These are phyloP conservation scores for Yamadazyma siamensis DNA, from an alignment of 1,139 yeast genomes.

Conservation along the genomic window DNA sequence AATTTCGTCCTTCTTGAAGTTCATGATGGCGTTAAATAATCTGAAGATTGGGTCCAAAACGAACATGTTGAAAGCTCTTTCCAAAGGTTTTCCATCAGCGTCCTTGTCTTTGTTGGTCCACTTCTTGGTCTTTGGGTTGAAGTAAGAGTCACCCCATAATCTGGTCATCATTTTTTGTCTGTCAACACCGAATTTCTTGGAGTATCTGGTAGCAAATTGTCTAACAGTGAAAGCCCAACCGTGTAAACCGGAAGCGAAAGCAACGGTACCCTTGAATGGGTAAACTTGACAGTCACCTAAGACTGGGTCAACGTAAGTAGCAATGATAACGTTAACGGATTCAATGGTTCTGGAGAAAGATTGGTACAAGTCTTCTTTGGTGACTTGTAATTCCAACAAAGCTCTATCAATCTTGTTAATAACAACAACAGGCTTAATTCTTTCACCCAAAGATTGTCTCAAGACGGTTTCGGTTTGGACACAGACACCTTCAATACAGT, in stretches of 20 bases:
- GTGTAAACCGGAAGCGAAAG: constrained; percentile 99
- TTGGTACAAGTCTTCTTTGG: constrained; percentile 99
- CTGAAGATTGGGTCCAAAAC: constrained; percentile 98
- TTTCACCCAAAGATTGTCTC: constrained; percentile 99
- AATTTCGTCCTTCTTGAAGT: constrained; percentile 84
- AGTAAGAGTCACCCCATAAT: constrained; percentile 99
- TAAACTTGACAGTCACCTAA: constrained; percentile 97
- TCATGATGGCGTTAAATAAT: constrained; percentile 50
- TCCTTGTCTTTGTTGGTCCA: constrained; percentile 97
- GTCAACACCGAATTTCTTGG: constrained; percentile 99
- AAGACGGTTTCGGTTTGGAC: constrained; percentile 99
- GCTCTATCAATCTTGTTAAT: constrained; percentile 99
- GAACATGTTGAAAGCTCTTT: constrained; percentile 99
- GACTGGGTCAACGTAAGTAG: constrained; percentile 88
- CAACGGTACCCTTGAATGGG: constrained; percentile 99
- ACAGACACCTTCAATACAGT: constrained; percentile 99
- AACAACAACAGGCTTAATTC: constrained; percentile 97
- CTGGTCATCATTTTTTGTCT: constrained; percentile 96
- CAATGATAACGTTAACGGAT: constrained; percentile 96
- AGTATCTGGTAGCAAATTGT: constrained; percentile 97
- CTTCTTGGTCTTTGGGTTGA: constrained; percentile 99
- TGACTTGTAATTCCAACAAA: constrained; percentile 95
- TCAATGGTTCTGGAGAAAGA: constrained; percentile 98
- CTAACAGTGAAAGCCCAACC: constrained; percentile 99
- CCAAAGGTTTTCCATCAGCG: constrained; percentile 92